Conservation (phyloP, 1,284 basidiomycete species). For the Ganoderma meredithae region DNA sequence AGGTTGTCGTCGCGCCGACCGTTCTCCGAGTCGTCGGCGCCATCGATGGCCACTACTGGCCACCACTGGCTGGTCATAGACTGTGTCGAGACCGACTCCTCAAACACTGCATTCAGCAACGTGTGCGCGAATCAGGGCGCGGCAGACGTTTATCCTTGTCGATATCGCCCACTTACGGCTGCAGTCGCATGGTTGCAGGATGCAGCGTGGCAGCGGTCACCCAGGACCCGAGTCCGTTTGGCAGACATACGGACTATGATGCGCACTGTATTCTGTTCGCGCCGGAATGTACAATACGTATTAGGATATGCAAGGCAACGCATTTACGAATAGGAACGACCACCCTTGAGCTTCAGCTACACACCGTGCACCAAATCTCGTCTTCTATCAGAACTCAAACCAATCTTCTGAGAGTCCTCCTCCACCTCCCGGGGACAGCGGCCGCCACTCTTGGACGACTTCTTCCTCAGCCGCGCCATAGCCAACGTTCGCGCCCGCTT, state of each 20-base stretch:
- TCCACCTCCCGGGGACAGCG: slow-evolving; percentile 43
- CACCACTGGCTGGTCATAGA: neutral
- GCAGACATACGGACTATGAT: neutral
- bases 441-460: slow-evolving; percentile 48
- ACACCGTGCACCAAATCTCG: neutral
- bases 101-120: neutral
- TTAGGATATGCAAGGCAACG: slow-evolving; percentile 17
- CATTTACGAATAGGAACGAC: slow-evolving; percentile 8
- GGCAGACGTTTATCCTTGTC: slow-evolving; percentile 1
- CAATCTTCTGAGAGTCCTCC: slow-evolving; percentile 38
- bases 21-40: neutral
- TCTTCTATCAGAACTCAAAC: slow-evolving; percentile 35
- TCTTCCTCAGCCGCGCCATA: slow-evolving; percentile 32
- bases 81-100: slow-evolving; percentile 5
- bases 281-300: slow-evolving; percentile 15
- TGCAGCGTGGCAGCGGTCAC: neutral
- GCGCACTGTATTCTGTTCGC: neutral
- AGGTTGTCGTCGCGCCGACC: neutral
- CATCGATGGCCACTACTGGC: neutral
- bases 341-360: neutral
- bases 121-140: slow-evolving; percentile 4
- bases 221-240: neutral
- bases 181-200: neutral
- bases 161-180: neutral
- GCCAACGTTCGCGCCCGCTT: neutral